These are phyloP conservation scores for Cynara cardunculus DNA, from an alignment of 129 eudicot genomes.

Conservation along the genomic window DNA sequence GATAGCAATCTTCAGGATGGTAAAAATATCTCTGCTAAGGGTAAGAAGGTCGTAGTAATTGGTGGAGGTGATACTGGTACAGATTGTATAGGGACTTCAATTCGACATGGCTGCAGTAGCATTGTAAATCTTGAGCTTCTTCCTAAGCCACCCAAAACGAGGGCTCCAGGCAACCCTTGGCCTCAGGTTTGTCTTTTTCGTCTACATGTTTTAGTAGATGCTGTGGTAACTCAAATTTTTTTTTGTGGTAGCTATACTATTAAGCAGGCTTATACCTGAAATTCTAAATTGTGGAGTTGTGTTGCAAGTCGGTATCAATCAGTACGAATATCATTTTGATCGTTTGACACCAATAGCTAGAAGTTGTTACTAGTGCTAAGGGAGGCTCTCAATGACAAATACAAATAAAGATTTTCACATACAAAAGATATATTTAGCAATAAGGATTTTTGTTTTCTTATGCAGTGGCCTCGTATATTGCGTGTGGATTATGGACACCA, in stretches of 20 bases:
- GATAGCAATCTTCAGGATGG: constrained; percentile 96
- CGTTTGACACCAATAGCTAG: too few relatives aligned
- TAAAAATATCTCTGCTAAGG: constrained; percentile 90
- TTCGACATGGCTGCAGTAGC: constrained; percentile 88
- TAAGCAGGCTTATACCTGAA: too few relatives aligned
- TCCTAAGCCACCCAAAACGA: constrained; percentile 82
- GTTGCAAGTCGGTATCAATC: too few relatives aligned
- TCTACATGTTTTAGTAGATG: neutral
- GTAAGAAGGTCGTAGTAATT: constrained; percentile 91
- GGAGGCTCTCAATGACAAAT: too few relatives aligned
- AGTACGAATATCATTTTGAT: too few relatives aligned
- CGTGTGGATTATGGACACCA: constrained; percentile 99
- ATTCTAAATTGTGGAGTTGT: too few relatives aligned
- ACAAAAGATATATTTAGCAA: neutral
- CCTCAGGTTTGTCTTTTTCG: constrained; percentile 61
- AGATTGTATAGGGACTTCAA: constrained; percentile 95
- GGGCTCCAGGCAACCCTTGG: constrained; percentile 99
- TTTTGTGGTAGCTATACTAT: too few relatives aligned
- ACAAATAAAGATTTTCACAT: neutral
- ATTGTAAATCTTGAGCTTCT: constrained; percentile 90
- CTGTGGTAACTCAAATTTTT: too few relatives aligned
- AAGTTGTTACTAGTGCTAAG: too few relatives aligned
- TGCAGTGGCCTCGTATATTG: constrained; percentile 98
- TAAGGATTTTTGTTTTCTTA: neutral
- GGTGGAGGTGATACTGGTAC: constrained; percentile 99